Evolutionary conservation across 2,329 filamentous ascomycete genomes (phyloP), one percentile per base, ranked within the genome.

Genomic region (Coniochaeta prunicola): DNA sequence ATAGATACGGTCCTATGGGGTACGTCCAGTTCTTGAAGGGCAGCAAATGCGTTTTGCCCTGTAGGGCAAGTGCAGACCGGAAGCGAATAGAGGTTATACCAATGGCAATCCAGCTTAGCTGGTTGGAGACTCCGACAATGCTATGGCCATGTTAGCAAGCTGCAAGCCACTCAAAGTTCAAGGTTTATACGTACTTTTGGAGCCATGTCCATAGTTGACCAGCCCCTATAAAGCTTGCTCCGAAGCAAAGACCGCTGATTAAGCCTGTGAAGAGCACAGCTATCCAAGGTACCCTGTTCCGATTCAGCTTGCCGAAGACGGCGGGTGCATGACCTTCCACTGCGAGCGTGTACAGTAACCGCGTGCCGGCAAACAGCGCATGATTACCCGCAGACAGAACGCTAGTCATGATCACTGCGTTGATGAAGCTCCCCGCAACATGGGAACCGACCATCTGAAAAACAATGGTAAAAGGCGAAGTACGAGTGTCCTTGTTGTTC

Each of bases 11-110:
- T 0, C 85, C 84, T 59, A 76, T 80, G 0, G 86, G 86, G 61
- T 88, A 87, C 0, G 84, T 86, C 82, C 83, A 87, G 66, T 88
- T 88, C 61, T 79, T 82, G 72, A 85, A 88, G 0, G 85, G 84
- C 0, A 88, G 75, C 0, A 81, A 75, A 60, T 86, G 81, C 8
- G 83, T 82, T 55, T 85, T 80, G n/a, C 80, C 80, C 63, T 88
- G 86, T 1, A 71, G 67, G 53, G 75, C 74, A 58, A 88, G 71
- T 4, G 76, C 86, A 3, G 76, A 71, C 28, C 86, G 82, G 74
- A 88, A 88, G 28, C 86, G 83, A n/a, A 88, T 71, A 0, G 83
- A 87, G 0, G 85, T 80, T 58, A 88, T 75, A 7, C 84, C 80
- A 60, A 88, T 89, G 59, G 82, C 77, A 63, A 83, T 80, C 85